phyloP scores from a whole-genome alignment of 371 early-diverging fungal genomes.

The Lichtheimia ornata region DNA sequence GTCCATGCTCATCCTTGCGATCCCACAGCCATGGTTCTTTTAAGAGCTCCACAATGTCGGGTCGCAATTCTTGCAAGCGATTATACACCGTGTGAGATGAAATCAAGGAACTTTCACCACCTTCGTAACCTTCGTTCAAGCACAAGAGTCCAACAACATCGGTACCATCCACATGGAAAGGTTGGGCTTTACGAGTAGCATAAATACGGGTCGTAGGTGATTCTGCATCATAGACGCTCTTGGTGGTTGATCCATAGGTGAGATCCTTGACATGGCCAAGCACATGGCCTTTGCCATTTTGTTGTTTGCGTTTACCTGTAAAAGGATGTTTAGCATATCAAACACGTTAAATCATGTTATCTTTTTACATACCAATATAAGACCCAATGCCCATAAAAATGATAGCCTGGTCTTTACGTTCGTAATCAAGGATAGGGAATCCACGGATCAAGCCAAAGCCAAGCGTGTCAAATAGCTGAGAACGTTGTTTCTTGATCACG shows the following conservation, averaged over 20 bases:
- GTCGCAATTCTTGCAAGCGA: slow-evolving; percentile 33
- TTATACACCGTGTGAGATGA: slow-evolving; percentile 50
- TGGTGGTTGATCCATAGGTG: slow-evolving; percentile 38
- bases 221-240: slow-evolving; percentile 34
- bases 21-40: slow-evolving; percentile 53
- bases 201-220: slow-evolving; percentile 50
- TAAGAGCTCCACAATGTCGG: slow-evolving; percentile 44
- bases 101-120: slow-evolving; percentile 40
- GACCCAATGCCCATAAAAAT: slow-evolving; percentile 51
- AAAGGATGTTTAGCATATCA: background rate
- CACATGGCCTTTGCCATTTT: slow-evolving; percentile 45
- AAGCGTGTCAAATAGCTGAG: slow-evolving; percentile 31
- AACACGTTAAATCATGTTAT: background rate
- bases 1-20: slow-evolving; percentile 37
- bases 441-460: slow-evolving; percentile 45
- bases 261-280: slow-evolving; percentile 50
- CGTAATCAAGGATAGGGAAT: slow-evolving; percentile 35
- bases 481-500: slow-evolving; percentile 25
- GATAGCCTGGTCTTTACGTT: slow-evolving; percentile 37
- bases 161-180: slow-evolving; percentile 50
- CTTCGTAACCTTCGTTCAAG: slow-evolving; percentile 33
- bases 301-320: slow-evolving; percentile 27
- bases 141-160: slow-evolving; percentile 43
- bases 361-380: slow-evolving; percentile 31
- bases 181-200: slow-evolving; percentile 49